Base-by-base conservation (phyloP, 106 monocot genomes). In the Dendrobium officinale region DNA sequence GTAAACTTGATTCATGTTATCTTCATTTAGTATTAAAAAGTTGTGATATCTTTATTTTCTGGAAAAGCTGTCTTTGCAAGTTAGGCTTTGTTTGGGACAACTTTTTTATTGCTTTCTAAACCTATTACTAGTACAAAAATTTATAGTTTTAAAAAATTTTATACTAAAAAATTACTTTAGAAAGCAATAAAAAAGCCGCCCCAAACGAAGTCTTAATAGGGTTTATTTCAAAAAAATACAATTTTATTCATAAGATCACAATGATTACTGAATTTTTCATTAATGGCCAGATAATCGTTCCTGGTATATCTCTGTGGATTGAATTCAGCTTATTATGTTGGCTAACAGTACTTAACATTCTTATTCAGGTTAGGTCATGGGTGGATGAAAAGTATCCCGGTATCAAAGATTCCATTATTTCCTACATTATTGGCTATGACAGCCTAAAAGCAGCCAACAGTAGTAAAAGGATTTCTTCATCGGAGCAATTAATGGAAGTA, bases 321-420 rank as follows among this genome's bases (percentile, higher is more conserved):
- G 29, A 70, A 33, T 70, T 70, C 15, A 5, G 13, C 64, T n/a
- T 5, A 22, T 26, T 66, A 2, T 24, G 64, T 22, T 37, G 29
- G 17, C 74, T 54, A 77, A 77, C 70, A 18, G 20, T 24, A 45
- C 4, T 72, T 54, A 31, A 72, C 9, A 10, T 77, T 76, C 17
- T 79, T 9, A 42, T 43, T 15, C 67, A 99, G 99, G 99, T 99
- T 67, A 91, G 82, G 67, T 95, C 99, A 74, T 99, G 99, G 99
- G 86, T 99, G 84, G 85, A 91, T 64, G 99, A 99, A 83, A 80
- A 84, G 81, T 90, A 79, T 78, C 99, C 99, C 55, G 93, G 88
- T 77, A 77, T 84, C 67, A 70, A 79, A 75, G 89, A 95, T 78
- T 75, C 80, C 77, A 87, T 99, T 73, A 13, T 88, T 77, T 91